Evolutionary conservation across 768 basidiomycete genomes (phyloP).

Genomic region (Pholiota molesta): DNA sequence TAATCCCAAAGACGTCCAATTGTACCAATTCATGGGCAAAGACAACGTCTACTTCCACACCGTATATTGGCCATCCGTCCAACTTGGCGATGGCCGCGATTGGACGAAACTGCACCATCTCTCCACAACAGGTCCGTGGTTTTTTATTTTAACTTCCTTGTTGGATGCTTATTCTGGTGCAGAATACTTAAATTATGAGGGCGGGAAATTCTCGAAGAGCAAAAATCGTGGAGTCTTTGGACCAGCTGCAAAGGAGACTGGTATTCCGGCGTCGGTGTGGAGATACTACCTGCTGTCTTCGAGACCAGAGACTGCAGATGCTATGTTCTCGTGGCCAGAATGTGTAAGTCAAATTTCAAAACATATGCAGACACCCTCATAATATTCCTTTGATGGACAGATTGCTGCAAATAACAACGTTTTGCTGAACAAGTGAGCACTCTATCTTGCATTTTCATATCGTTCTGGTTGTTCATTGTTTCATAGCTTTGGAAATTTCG

Average conservation of each 20-base stretch:
- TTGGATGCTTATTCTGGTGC: constrained; percentile 6
- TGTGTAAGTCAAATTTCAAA: constrained; percentile 58
- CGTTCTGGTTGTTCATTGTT: not conserved
- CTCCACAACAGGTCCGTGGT: constrained; percentile 84
- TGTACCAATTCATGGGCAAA: constrained; percentile 99
- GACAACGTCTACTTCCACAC: constrained; percentile 99
- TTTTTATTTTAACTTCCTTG: not conserved
- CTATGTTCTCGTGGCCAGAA: constrained; percentile 96
- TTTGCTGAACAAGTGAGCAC: constrained; percentile 84
- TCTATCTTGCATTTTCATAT: not conserved
- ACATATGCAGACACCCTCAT: constrained; percentile 1
- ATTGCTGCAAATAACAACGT: constrained; percentile 93
- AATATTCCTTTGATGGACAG: constrained; percentile 36
- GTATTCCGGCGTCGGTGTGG: constrained; percentile 94
- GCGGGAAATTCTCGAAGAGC: constrained; percentile 98
- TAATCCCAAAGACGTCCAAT: constrained; percentile 82
- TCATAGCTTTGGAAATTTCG: constrained; percentile 91
- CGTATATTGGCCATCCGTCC: constrained; percentile 89
- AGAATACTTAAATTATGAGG: constrained; percentile 99
- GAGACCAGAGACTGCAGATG: constrained; percentile 90
- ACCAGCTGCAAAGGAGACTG: constrained; percentile 90
- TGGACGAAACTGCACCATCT: constrained; percentile 96
- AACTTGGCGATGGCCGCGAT: constrained; percentile 84
- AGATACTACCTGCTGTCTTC: constrained; percentile 93
- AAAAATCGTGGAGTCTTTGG: constrained; percentile 97